Evolutionary conservation across 345 rosid species (phyloP).

Genomic region (Populus alba): DNA sequence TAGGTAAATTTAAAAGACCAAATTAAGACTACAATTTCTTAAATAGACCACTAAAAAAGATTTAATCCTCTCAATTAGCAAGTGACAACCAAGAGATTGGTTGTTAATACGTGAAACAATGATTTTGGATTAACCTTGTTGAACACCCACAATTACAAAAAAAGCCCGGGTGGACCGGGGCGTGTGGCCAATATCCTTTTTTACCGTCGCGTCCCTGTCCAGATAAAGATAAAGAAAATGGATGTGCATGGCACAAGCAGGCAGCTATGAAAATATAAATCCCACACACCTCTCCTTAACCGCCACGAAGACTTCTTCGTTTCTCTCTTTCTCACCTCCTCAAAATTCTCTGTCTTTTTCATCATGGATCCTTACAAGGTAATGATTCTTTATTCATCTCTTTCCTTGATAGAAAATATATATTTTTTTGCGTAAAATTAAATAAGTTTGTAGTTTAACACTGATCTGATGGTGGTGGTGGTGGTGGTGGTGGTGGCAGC

Average conservation of each 20-base stretch:
- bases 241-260: not conserved
- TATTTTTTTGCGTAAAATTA: not conserved
- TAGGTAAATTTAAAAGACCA: no score
- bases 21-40: no score
- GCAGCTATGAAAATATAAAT: not conserved
- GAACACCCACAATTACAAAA: not conserved
- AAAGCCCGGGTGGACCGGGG: not conserved
- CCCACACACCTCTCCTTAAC: not conserved
- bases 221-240: not conserved
- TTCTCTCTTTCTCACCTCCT: not conserved
- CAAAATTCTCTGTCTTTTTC: not conserved
- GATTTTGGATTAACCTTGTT: not conserved
- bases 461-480: not conserved
- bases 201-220: not conserved
- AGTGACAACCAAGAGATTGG: not conserved
- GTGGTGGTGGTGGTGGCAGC: conserved; percentile 28
- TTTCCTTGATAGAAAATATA: not conserved
- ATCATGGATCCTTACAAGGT: conserved; percentile 22
- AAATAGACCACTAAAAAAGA: no score
- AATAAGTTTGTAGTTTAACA: no score
- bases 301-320: not conserved
- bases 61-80: no score
- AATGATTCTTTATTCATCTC: not conserved
- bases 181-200: not conserved
- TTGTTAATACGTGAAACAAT: not conserved